Base-by-base conservation (phyloP, 805 yeast species). In the Monosporozyma aquatica region DNA sequence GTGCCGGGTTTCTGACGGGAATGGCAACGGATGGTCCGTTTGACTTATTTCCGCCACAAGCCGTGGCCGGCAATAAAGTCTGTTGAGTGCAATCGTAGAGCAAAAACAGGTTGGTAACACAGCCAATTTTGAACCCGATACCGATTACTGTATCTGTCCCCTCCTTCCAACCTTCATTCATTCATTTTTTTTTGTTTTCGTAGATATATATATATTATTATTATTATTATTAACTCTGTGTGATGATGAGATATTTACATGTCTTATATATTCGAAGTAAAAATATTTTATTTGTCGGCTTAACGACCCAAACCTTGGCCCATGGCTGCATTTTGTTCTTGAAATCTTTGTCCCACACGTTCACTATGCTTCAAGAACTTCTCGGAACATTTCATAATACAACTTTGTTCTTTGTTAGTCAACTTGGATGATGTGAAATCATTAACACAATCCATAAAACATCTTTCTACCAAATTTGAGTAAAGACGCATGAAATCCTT, bases 341-440 rank as follows among this genome's bases (percentile, higher is more conserved):
- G 97, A 90, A 92, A 92, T 70, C 97, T 81, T 68, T 84, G 90
- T 36, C 98, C 99, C 44, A 92, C 95, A 65, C 99, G 82, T 71
- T 92, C 98, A 66, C 90, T 80, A 73, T 90, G 97, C 66, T 92
- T 92, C 71, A 92, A 76, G 78, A 92, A 92, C 74, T 92, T 92
- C 68, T 90, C 97, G 39, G 96, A 82, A 66, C 99, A 92, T 67
- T 83, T 84, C 72, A 78, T 71, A 48, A 92, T 76, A 70, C 99
- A 92, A 21, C 78, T 58, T 51, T 78, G 79, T 67, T 92, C 99
- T 71, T 83, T 86, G 58, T 78, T 65, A 48, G 95, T 80, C 62
- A 92, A 75, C 60, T 79, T 78, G 62, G 82, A 80, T 34, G 97
- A 87, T 45, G 99, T 92, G 78, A 92, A 90, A 66, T 92, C 98